Evolutionary conservation across 2,329 filamentous ascomycete species (phyloP).

Genomic region (Clonostachys byssicola): DNA sequence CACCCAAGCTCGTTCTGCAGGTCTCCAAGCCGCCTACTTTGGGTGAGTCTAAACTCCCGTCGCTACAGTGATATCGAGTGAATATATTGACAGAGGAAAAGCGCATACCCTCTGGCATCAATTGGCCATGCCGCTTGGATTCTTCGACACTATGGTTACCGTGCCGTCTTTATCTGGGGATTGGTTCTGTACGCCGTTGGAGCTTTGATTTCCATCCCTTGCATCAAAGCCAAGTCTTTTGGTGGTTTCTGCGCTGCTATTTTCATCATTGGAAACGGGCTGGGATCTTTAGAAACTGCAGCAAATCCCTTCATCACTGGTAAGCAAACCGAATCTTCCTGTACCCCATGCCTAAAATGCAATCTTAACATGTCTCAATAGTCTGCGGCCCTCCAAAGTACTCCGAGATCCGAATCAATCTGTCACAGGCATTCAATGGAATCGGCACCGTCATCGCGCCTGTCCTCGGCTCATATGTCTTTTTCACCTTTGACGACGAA

Average conservation of each 20-base stretch:
- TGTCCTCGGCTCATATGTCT: constrained; percentile 67
- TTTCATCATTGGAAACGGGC: constrained; percentile 70
- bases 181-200: constrained; percentile 62
- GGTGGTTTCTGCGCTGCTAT: constrained; percentile 69
- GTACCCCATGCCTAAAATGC: neutral
- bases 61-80: neutral
- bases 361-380: constrained; percentile 3
- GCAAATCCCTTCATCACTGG: constrained; percentile 71
- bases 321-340: constrained; percentile 5
- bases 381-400: constrained; percentile 60
- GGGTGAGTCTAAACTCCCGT: constrained; percentile 34
- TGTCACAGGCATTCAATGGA: constrained; percentile 74
- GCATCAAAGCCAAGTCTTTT: constrained; percentile 61
- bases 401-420: constrained; percentile 70
- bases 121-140: constrained; percentile 60
- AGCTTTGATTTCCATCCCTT: constrained; percentile 51
- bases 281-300: constrained; percentile 72
- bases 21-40: constrained; percentile 47
- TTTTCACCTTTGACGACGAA: constrained; percentile 61
- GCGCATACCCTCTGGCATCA: constrained; percentile 67
- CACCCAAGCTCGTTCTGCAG: constrained; percentile 35
- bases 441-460: constrained; percentile 61
- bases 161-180: constrained; percentile 65
- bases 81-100: constrained; percentile 11
- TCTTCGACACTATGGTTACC: constrained; percentile 61